Conservation (phyloP, 176 grass and related monocot genomes). For the Musa schizocarpa region DNA sequence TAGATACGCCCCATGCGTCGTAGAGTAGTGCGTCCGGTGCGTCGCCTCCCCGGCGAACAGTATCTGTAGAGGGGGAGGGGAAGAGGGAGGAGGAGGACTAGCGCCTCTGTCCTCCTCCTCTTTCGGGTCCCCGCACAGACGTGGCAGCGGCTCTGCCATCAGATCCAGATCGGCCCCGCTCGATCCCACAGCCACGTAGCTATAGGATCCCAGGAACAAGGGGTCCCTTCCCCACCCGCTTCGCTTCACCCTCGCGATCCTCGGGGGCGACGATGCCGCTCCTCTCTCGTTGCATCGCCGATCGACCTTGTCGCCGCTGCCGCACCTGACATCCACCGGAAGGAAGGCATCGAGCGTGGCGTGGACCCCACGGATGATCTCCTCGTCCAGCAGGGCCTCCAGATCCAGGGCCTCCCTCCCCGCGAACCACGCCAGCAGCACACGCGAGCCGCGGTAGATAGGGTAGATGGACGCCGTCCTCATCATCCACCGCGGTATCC, state of each 20-base stretch:
- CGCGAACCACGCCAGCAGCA: conserved; percentile 71
- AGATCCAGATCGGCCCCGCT: conserved; percentile 55
- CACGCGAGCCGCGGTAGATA: conserved; percentile 43
- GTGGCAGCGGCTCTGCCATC: conserved; percentile 77
- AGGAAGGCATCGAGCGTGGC: conserved; percentile 39
- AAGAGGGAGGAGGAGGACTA: background rate
- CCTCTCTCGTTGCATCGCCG: too few relatives aligned
- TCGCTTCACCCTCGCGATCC: conserved; percentile 42
- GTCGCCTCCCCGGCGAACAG: conserved; percentile 92
- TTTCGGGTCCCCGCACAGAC: background rate
- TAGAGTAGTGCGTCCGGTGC: conserved; percentile 79
- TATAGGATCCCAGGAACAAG: conserved; percentile 76
- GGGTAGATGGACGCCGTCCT: conserved; percentile 59
- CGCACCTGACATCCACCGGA: conserved; percentile 8
- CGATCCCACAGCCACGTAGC: conserved; percentile 74
- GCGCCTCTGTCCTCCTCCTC: too few relatives aligned
- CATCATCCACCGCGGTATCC: conserved; percentile 76
- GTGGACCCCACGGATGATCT: conserved; percentile 38
- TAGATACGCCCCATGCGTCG: conserved; percentile 72
- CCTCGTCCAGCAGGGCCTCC: conserved; percentile 53
- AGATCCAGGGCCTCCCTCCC: conserved; percentile 66
- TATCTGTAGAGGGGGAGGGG: conserved; percentile 25
- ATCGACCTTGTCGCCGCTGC: background rate
- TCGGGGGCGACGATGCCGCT: background rate
- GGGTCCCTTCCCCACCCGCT: conserved; percentile 63